Conservation (phyloP, 2,329 filamentous ascomycete species). For the Alternaria tenuissima region DNA sequence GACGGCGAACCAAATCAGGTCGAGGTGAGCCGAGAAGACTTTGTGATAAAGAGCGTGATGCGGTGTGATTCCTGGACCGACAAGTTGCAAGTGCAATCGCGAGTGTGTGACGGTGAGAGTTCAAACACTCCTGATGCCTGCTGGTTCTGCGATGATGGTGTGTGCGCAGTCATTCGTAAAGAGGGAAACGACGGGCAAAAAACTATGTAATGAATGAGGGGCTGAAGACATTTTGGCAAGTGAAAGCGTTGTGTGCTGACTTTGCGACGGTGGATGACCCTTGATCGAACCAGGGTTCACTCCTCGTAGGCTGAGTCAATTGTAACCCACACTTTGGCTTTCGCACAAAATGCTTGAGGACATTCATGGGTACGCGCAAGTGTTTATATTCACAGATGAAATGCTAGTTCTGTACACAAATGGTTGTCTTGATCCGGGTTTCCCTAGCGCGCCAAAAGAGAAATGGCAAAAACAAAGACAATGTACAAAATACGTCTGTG, state of each 20-base stretch:
- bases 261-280: background rate
- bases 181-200: background rate
- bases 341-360: background rate
- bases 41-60: background rate
- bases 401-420: background rate
- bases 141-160: background rate
- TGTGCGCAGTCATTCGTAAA: conserved; percentile 1
- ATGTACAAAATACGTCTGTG: conserved; percentile 2
- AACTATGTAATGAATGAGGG: background rate
- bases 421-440: background rate
- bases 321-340: background rate
- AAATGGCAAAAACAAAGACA: background rate
- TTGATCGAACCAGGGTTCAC: conserved; percentile 10
- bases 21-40: background rate
- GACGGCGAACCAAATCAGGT: background rate
- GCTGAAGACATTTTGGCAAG: conserved; percentile 5
- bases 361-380: background rate
- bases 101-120: background rate
- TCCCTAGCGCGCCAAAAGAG: conserved; percentile 1
- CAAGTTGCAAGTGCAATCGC: background rate
- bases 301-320: background rate
- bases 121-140: background rate
- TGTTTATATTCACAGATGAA: background rate
- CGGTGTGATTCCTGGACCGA: background rate
- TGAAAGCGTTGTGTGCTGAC: conserved; percentile 3